Evolutionary conservation across 2,329 filamentous ascomycete genomes (phyloP).

Genomic region (Ceratocystis diversiconidia): DNA sequence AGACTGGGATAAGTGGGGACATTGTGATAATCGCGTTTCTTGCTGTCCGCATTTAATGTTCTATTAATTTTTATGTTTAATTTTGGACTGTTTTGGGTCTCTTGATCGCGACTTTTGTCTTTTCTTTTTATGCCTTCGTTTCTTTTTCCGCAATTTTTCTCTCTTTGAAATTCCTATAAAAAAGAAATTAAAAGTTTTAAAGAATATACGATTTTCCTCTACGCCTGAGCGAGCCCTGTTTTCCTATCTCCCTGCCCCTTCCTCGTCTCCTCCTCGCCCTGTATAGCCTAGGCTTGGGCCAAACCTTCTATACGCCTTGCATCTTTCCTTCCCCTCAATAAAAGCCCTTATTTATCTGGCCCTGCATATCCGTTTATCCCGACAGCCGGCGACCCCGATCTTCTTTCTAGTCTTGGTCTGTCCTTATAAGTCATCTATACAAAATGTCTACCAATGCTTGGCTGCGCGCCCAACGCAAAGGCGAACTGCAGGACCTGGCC

Average conservation of each 20-base stretch:
- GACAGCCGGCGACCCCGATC: neutral
- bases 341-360: neutral
- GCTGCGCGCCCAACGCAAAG: constrained; percentile 71
- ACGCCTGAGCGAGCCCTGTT: neutral
- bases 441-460: constrained; percentile 55
- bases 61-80: constrained; percentile 10
- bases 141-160: constrained; percentile 11
- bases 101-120: neutral
- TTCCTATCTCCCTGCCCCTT: neutral
- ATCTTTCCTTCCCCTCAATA: constrained; percentile 5
- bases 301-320: constrained; percentile 4
- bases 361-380: constrained; percentile 12
- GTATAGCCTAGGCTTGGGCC: neutral
- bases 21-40: neutral
- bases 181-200: neutral
- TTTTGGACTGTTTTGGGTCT: neutral
- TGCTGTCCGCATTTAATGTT: constrained; percentile 11
- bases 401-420: neutral
- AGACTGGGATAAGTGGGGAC: neutral
- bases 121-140: constrained; percentile 6
- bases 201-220: neutral
- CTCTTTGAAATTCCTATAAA: neutral
- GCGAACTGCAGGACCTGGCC: constrained; percentile 61
- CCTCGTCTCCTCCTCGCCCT: neutral
- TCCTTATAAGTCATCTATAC: neutral